phyloP scores from a whole-genome alignment of 2,329 filamentous ascomycete species.

The Fusarium sp. region DNA sequence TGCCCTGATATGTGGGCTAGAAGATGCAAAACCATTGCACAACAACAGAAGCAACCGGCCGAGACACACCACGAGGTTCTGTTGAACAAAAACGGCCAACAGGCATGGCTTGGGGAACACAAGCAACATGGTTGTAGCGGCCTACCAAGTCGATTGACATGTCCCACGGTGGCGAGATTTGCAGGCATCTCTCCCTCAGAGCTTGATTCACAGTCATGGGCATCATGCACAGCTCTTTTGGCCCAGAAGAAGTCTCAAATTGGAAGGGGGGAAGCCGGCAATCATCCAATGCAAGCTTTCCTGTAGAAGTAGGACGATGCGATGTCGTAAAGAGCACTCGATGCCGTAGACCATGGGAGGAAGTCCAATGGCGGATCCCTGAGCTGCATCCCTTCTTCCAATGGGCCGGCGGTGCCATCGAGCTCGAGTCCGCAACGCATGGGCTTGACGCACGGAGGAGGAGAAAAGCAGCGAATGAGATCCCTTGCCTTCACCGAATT shows the following conservation, averaged over 20 bases:
- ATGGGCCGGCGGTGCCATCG: slow-evolving; percentile 18
- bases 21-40: not conserved
- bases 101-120: slow-evolving; percentile 7
- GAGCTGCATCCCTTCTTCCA: slow-evolving; percentile 20
- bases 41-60: slow-evolving; percentile 16
- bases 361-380: slow-evolving; percentile 19
- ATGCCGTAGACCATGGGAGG: slow-evolving; percentile 13
- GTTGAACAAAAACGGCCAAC: slow-evolving; percentile 20
- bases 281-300: slow-evolving; percentile 5
- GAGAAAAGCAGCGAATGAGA: slow-evolving; percentile 44
- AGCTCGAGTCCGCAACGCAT: slow-evolving; percentile 25
- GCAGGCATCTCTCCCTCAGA: not conserved
- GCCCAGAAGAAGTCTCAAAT: not conserved
- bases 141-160: not conserved
- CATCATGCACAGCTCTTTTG: slow-evolving; percentile 5
- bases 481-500: slow-evolving; percentile 50
- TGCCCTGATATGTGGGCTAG: not conserved
- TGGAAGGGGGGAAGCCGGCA: slow-evolving; percentile 6
- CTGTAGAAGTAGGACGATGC: slow-evolving; percentile 8
- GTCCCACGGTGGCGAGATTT: slow-evolving; percentile 22
- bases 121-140: not conserved
- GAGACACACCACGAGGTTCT: slow-evolving; percentile 11
- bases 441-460: slow-evolving; percentile 31
- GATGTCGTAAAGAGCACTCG: slow-evolving; percentile 16
- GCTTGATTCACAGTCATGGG: not conserved